These are phyloP conservation scores for Trypanosoma scelopori DNA, from an alignment of 208 protist genomes.

Conservation along the genomic window DNA sequence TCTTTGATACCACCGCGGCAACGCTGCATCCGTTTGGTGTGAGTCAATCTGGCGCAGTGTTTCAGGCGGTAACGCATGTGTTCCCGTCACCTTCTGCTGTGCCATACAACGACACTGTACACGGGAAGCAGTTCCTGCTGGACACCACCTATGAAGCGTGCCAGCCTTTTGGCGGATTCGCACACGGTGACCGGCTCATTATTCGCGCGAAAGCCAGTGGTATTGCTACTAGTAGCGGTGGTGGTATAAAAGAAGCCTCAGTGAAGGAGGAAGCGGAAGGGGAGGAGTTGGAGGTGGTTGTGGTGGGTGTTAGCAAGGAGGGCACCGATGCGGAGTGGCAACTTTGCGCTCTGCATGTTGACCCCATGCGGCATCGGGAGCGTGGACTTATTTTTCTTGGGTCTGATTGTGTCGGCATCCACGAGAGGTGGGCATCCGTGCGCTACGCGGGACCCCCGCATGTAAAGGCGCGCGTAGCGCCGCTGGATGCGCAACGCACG, in stretches of 20 bases:
- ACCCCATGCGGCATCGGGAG: conserved; percentile 33
- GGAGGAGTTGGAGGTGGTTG: conserved; percentile 45
- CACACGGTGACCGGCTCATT: conserved; percentile 60
- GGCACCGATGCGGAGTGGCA: conserved; percentile 56
- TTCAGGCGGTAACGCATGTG: conserved; percentile 34
- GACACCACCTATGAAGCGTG: conserved; percentile 68
- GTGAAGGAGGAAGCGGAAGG: conserved; percentile 3
- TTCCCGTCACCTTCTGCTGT: conserved; percentile 54
- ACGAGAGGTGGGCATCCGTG: conserved; percentile 35
- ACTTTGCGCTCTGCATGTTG: conserved; percentile 53
- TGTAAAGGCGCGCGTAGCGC: conserved; percentile 32
- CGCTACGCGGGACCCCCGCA: conserved; percentile 30
- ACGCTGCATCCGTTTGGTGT: conserved; percentile 61
- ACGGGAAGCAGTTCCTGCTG: conserved; percentile 38
- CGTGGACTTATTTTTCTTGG: conserved; percentile 64
- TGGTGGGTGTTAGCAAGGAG: conserved; percentile 66
- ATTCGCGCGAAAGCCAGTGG: conserved; percentile 28
- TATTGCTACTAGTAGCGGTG: conserved; percentile 8
- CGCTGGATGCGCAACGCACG: conserved; percentile 52
- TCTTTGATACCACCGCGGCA: conserved; percentile 59
- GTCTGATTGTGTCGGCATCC: conserved; percentile 61
- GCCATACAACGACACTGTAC: conserved; percentile 49
- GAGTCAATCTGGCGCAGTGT: conserved; percentile 40
- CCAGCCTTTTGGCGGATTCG: conserved; percentile 62
- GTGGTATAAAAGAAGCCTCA: conserved; percentile 7